Evolutionary conservation across 192 early-diverging fungal species (phyloP).

Genomic region (Backusella tuberculispora): DNA sequence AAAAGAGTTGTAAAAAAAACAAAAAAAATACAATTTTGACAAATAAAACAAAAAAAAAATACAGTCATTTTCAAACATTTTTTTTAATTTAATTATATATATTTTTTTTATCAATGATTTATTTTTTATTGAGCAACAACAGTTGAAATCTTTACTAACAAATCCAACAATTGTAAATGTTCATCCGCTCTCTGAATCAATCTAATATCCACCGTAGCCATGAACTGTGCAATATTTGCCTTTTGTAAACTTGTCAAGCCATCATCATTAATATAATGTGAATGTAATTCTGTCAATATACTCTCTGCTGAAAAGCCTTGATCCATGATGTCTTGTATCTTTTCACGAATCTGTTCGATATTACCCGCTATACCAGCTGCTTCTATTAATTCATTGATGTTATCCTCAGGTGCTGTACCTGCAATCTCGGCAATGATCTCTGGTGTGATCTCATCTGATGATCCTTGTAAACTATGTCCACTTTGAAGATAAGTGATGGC

Average conservation of each 20-base stretch:
- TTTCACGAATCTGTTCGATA: slow-evolving; percentile 49
- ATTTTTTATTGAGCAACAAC: slow-evolving; percentile 34
- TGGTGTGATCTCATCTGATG: slow-evolving; percentile 47
- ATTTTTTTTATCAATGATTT: neutral
- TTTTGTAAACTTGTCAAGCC: slow-evolving; percentile 73
- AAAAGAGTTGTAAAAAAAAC: too few species aligned
- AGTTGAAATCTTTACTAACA: slow-evolving; percentile 57
- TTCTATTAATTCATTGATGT: slow-evolving; percentile 64
- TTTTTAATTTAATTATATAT: too few species aligned
- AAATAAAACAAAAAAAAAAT: too few species aligned
- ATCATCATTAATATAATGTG: slow-evolving; percentile 58
- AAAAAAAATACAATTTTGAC: too few species aligned
- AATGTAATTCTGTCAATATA: slow-evolving; percentile 69
- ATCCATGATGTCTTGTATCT: slow-evolving; percentile 62
- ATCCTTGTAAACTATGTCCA: slow-evolving; percentile 64
- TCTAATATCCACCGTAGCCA: slow-evolving; percentile 73
- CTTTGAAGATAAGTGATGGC: slow-evolving; percentile 93
- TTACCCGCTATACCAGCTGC: slow-evolving; percentile 53
- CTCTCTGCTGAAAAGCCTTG: slow-evolving; percentile 79
- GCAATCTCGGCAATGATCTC: slow-evolving; percentile 76
- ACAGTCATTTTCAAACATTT: too few species aligned
- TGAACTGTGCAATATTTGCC: slow-evolving; percentile 62
- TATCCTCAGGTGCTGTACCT: slow-evolving; percentile 69
- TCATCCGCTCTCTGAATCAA: slow-evolving; percentile 91
- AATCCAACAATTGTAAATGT: slow-evolving; percentile 78